A percentile compares a stretch with the other conserved stretches of the same genome.
Conservation (phyloP, 805 yeast genomes). For the Zygoascus tannicola region DNA sequence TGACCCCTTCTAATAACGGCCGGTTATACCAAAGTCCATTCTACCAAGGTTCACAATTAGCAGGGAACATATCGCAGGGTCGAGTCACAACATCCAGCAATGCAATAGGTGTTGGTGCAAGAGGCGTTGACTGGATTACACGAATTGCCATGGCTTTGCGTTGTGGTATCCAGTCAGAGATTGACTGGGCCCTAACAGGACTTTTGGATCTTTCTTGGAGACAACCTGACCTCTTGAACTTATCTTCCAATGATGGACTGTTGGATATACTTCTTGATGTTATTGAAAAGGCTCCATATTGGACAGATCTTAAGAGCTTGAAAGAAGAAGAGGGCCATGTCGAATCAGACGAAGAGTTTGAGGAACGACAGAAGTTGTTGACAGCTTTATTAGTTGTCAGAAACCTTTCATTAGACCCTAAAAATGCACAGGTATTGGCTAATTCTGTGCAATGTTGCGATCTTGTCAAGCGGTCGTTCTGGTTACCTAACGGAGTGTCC, state of each 20-base stretch:
- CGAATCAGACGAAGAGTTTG: slow-evolving; percentile 12
- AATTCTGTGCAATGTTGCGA: slow-evolving; percentile 40
- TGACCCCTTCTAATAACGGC: slow-evolving; percentile 25
- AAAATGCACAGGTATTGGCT: slow-evolving; percentile 70
- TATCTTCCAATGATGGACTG: slow-evolving; percentile 35
- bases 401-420: slow-evolving; percentile 75
- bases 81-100: slow-evolving; percentile 8
- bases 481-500: slow-evolving; percentile 27
- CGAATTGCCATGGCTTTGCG: slow-evolving; percentile 64
- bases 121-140: slow-evolving; percentile 54
- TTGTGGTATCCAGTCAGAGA: slow-evolving; percentile 55
- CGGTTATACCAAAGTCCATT: slow-evolving; percentile 23
- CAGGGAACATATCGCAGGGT: not conserved
- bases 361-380: slow-evolving; percentile 20
- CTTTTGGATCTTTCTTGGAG: slow-evolving; percentile 39
- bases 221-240: slow-evolving; percentile 40
- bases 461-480: slow-evolving; percentile 33
- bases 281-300: slow-evolving; percentile 27
- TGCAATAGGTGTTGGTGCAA: slow-evolving; percentile 28
- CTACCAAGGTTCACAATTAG: slow-evolving; percentile 14
- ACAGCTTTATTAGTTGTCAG: slow-evolving; percentile 62
- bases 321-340: slow-evolving; percentile 16
- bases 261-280: slow-evolving; percentile 34
- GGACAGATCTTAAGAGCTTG: slow-evolving; percentile 19
- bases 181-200: slow-evolving; percentile 60